Percentiles rank a stretch among this genome's conserved stretches.
phyloP scores from a whole-genome alignment of 2,329 filamentous ascomycete genomes.

The Colletotrichum aenigma region DNA sequence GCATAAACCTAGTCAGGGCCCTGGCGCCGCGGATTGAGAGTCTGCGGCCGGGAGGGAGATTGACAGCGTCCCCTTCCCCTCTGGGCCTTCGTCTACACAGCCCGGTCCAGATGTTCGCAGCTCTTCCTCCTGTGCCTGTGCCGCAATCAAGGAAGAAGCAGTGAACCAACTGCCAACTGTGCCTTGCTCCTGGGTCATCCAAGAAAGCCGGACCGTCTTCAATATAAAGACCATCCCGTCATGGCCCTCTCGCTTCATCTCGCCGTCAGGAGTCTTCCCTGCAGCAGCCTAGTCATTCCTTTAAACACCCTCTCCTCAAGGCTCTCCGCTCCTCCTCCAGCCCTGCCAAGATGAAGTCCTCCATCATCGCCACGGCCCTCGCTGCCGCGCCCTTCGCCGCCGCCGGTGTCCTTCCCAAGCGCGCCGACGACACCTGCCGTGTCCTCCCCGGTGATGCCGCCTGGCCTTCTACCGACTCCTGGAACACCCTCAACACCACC shows the following conservation, averaged over 20 bases:
- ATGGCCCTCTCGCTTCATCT: neutral
- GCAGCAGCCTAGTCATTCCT: conserved; percentile 18
- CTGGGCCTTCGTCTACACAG: neutral
- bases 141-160: neutral
- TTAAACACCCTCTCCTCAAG: neutral
- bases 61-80: neutral
- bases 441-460: conserved; percentile 55
- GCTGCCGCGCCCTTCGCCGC: conserved; percentile 10
- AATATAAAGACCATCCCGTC: conserved; percentile 17
- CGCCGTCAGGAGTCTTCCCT: conserved; percentile 15
- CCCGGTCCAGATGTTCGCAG: neutral
- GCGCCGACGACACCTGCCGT: conserved; percentile 28
- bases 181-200: neutral
- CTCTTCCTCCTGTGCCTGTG: neutral
- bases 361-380: neutral
- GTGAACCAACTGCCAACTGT: neutral
- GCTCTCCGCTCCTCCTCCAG: neutral
- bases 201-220: neutral
- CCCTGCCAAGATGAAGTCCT: conserved; percentile 16
- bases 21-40: neutral
- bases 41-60: neutral
- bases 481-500: conserved; percentile 56
- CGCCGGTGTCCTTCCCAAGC: conserved; percentile 11
- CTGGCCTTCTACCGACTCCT: conserved; percentile 54
- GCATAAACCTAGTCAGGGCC: neutral